phyloP scores from a whole-genome alignment of 805 yeast genomes.

The Allodekkera sacchari region DNA sequence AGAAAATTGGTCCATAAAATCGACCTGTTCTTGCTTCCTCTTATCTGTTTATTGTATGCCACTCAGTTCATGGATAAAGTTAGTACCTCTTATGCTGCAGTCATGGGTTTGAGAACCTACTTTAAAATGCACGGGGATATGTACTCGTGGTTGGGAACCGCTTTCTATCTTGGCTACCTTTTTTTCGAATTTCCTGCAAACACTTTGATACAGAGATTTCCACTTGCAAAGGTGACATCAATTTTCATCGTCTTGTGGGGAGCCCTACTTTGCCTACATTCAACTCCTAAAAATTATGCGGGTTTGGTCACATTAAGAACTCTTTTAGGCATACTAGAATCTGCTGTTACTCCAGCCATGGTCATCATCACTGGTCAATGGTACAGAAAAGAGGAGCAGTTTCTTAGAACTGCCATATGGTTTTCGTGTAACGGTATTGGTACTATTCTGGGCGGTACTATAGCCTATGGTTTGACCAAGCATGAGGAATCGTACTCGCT shows the following conservation, averaged over 20 bases:
- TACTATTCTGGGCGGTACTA: slow-evolving; percentile 38
- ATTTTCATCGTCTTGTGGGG: slow-evolving; percentile 29
- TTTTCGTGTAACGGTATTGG: slow-evolving; percentile 36
- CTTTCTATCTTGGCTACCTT: slow-evolving; percentile 39
- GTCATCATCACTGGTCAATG: slow-evolving; percentile 43
- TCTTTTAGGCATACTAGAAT: slow-evolving; percentile 43
- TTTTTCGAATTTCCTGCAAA: slow-evolving; percentile 38
- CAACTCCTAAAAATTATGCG: slow-evolving; percentile 28
- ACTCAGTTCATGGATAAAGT: slow-evolving; percentile 55
- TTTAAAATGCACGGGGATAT: slow-evolving; percentile 26
- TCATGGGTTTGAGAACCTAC: slow-evolving; percentile 31
- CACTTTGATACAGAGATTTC: slow-evolving; percentile 38
- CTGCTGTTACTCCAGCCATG: slow-evolving; percentile 47
- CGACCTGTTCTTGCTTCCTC: slow-evolving; percentile 41
- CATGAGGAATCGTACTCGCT: slow-evolving; percentile 22
- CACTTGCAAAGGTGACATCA: slow-evolving; percentile 38
- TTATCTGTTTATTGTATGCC: slow-evolving; percentile 40
- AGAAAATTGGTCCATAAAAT: slow-evolving; percentile 27
- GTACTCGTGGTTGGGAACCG: slow-evolving; percentile 36
- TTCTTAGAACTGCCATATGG: slow-evolving; percentile 27
- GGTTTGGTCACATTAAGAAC: slow-evolving; percentile 39
- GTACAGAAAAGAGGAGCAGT: slow-evolving; percentile 42
- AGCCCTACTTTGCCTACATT: slow-evolving; percentile 36
- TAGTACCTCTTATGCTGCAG: slow-evolving; percentile 45
- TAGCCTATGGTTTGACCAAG: slow-evolving; percentile 38